A percentile compares a stretch with the other conserved stretches of the same genome.
Evolutionary conservation across 78 protist species (phyloP).

Genomic region (Emiliania huxleyi): DNA sequence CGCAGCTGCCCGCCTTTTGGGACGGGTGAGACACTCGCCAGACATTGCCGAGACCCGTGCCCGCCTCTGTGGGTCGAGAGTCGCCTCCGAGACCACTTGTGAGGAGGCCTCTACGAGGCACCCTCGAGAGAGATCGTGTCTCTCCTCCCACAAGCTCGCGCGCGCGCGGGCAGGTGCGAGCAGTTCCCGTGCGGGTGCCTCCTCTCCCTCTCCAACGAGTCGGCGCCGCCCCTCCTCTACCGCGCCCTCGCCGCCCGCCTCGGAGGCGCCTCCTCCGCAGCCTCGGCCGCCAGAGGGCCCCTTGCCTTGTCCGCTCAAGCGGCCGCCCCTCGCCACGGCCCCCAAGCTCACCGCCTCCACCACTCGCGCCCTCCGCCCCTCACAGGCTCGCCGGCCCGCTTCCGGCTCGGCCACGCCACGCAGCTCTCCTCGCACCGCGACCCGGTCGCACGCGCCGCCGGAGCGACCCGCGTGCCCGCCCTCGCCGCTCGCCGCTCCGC

Average conservation of each 20-base stretch:
- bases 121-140: too few species aligned
- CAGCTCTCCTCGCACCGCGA: background rate
- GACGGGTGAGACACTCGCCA: too few species aligned
- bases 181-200: too few species aligned
- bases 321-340: background rate
- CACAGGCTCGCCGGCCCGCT: background rate
- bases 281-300: background rate
- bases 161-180: too few species aligned
- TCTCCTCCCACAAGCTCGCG: too few species aligned
- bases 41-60: too few species aligned
- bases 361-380: too few species aligned
- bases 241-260: background rate
- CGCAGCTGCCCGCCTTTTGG: too few species aligned
- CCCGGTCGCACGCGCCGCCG: background rate
- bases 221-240: background rate
- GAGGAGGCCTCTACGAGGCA: too few species aligned
- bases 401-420: background rate
- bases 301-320: background rate
- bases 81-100: too few species aligned
- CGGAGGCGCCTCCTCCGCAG: background rate
- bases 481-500: background rate
- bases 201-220: too few species aligned
- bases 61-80: too few species aligned
- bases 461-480: background rate
- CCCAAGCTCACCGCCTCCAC: background rate